A percentile compares a stretch with the other conserved stretches of the same genome.
phyloP scores from a whole-genome alignment of 306 rosid species.

The Fragaria nilgerrensis region DNA sequence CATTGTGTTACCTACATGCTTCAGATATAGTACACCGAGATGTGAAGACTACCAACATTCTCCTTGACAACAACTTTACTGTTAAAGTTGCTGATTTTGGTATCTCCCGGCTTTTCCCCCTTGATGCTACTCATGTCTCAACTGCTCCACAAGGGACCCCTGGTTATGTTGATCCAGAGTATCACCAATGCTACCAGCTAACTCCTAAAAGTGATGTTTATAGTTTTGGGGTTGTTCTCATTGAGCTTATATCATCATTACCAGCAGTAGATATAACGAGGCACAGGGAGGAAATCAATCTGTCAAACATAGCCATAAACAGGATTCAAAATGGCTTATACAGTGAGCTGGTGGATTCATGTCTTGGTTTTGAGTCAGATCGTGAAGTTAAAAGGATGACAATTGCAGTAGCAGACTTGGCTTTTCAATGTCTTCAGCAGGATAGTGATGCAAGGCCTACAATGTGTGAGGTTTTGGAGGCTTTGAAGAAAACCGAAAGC shows the following conservation, averaged over 20 bases:
- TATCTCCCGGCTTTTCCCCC: constrained; percentile 61
- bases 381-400: constrained; percentile 41
- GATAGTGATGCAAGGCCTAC: constrained; percentile 68
- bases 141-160: constrained; percentile 86
- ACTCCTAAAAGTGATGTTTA: constrained; percentile 72
- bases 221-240: constrained; percentile 76
- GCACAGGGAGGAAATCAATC: constrained; percentile 54
- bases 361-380: constrained; percentile 53
- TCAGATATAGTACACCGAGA: constrained; percentile 71
- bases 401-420: constrained; percentile 57
- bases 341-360: constrained; percentile 54
- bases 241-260: constrained; percentile 68
- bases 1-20: constrained; percentile 71
- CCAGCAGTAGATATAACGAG: constrained; percentile 61
- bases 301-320: constrained; percentile 46
- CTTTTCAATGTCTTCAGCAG: constrained; percentile 61
- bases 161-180: constrained; percentile 76
- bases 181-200: constrained; percentile 58
- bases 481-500: constrained; percentile 37
- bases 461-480: constrained; percentile 54
- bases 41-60: constrained; percentile 73
- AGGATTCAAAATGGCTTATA: constrained; percentile 42
- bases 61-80: constrained; percentile 44
- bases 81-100: constrained; percentile 86
- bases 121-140: constrained; percentile 57